Conservation (phyloP, 345 rosid genomes). For the Tarenaya hassleriana region DNA sequence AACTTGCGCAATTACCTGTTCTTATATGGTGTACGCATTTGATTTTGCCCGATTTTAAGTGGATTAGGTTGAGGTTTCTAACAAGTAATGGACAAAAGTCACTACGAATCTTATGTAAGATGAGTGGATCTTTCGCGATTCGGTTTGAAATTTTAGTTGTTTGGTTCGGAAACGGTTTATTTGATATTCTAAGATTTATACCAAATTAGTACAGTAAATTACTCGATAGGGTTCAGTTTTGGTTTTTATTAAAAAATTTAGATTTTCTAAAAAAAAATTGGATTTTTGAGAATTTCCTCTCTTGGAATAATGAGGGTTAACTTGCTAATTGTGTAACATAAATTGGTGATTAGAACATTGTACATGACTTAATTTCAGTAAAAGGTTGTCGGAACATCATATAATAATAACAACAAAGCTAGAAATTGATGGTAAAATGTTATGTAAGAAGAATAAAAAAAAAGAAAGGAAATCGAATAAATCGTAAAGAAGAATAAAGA, state of each 20-base stretch:
- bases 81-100: slow-evolving; percentile 4
- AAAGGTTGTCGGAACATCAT: neutral
- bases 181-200: no score
- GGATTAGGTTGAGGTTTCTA: slow-evolving; percentile 19
- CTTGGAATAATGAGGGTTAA: no score
- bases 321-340: no score
- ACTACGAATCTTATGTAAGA: slow-evolving; percentile 4
- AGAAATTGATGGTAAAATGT: neutral
- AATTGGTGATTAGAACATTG: neutral
- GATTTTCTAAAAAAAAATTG: neutral
- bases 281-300: no score
- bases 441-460: neutral
- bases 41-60: neutral
- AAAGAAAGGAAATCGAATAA: neutral
- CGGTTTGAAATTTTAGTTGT: slow-evolving; percentile 16
- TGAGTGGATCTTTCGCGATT: neutral
- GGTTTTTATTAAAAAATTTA: no score
- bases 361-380: neutral
- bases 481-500: slow-evolving; percentile 5
- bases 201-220: no score
- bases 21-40: slow-evolving; percentile 5
- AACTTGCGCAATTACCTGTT: slow-evolving; percentile 3
- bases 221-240: no score
- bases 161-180: slow-evolving; percentile 1
- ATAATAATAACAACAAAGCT: neutral